phyloP scores from a whole-genome alignment of 176 grass and related monocot species.

The Oryza longistaminata region DNA sequence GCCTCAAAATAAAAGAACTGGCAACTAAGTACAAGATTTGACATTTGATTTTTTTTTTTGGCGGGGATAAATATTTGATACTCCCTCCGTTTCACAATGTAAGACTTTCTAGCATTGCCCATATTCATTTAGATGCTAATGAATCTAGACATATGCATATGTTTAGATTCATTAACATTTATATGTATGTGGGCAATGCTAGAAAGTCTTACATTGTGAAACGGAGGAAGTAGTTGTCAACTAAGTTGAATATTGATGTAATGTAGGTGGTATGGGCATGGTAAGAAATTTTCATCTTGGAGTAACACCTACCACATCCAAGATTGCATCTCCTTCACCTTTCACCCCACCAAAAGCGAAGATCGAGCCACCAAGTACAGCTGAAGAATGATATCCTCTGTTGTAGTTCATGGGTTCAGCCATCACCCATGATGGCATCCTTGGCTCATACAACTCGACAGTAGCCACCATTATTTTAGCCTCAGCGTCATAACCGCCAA shows the following conservation, averaged over 20 bases:
- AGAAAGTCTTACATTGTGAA: too few species aligned
- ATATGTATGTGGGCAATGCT: too few species aligned
- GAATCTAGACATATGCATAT: too few species aligned
- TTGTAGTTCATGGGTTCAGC: constrained; percentile 59
- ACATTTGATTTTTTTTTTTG: neutral
- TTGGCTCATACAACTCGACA: constrained; percentile 73
- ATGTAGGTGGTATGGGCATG: neutral
- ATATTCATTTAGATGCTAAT: too few species aligned
- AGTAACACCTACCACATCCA: constrained; percentile 62
- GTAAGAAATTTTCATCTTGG: neutral
- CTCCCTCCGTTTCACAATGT: too few species aligned
- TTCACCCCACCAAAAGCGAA: constrained; percentile 67
- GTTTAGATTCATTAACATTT: too few species aligned
- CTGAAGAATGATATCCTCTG: constrained; percentile 74
- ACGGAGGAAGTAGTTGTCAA: neutral
- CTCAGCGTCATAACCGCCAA: constrained; percentile 67
- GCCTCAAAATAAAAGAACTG: neutral
- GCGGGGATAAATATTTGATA: neutral
- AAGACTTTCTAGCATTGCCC: too few species aligned
- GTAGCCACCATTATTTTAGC: constrained; percentile 48
- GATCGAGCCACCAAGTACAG: constrained; percentile 59
- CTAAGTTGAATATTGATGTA: neutral
- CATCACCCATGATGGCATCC: constrained; percentile 59
- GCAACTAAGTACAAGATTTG: neutral
- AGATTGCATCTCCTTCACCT: constrained; percentile 48